Conservation (phyloP, 305 asterid species). For the Galium porrigens region DNA sequence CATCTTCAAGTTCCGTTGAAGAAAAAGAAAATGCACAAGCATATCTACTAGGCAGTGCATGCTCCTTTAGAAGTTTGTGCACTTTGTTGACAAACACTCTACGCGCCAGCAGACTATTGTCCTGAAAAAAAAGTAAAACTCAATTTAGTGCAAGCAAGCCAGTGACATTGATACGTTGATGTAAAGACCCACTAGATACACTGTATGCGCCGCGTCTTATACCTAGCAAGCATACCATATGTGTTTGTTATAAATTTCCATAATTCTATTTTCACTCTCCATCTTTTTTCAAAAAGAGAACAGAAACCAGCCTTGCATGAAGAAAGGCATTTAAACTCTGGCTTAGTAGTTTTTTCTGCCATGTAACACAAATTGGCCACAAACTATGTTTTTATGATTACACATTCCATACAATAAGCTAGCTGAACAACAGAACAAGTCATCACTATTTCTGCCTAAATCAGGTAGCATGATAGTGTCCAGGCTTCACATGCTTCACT, state of each 20-base stretch:
- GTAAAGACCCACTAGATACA: not conserved
- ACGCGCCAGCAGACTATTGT: slow-evolving; percentile 37
- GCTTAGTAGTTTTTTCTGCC: not conserved
- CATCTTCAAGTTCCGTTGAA: slow-evolving; percentile 38
- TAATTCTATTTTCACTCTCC: not conserved
- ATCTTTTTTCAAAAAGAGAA: not conserved
- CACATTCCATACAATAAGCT: not conserved
- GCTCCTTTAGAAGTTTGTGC: slow-evolving; percentile 44
- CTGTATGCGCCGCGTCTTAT: not conserved
- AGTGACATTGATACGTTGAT: not conserved
- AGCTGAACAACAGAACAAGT: not conserved
- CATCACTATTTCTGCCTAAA: not conserved
- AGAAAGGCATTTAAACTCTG: not conserved
- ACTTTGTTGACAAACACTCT: slow-evolving; percentile 51
- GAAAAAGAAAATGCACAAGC: slow-evolving; percentile 66
- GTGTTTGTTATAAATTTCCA: not conserved
- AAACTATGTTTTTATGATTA: not conserved
- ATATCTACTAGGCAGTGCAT: slow-evolving; percentile 56
- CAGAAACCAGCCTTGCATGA: not conserved
- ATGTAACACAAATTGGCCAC: not conserved
- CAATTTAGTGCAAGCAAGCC: not conserved
- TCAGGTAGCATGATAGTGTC: not conserved
- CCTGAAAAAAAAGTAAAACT: slow-evolving; percentile 35
- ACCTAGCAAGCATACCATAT: not conserved
- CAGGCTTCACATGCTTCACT: not conserved